These are phyloP conservation scores for Hymenochaete sp. DNA, from an alignment of 1,284 basidiomycete species.

Conservation along the genomic window DNA sequence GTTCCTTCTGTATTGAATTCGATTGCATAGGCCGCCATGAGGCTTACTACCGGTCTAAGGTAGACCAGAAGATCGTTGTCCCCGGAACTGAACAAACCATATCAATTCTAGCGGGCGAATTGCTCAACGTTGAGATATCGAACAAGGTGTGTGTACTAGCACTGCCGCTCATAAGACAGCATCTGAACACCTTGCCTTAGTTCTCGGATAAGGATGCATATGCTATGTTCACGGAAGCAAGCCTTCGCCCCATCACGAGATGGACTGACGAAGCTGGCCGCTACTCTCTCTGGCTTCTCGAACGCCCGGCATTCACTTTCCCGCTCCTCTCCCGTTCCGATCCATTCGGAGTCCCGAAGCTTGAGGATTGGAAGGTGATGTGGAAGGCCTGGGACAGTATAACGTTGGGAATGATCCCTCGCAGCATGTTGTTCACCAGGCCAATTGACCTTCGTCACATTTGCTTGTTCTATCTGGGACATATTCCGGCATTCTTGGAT, in stretches of 20 bases:
- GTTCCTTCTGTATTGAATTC: constrained; percentile 5
- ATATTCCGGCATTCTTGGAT: constrained; percentile 86
- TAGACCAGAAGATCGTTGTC: constrained; percentile 51
- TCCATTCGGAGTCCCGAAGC: constrained; percentile 63
- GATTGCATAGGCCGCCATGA: constrained; percentile 65
- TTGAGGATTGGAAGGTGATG: constrained; percentile 73
- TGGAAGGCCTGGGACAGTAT: constrained; percentile 92
- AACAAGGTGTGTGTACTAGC: constrained; percentile 55
- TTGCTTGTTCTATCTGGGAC: constrained; percentile 86
- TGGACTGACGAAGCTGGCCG: constrained; percentile 73
- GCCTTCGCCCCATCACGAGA: constrained; percentile 78
- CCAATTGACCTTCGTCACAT: constrained; percentile 91
- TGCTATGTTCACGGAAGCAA: constrained; percentile 65
- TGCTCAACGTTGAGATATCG: constrained; percentile 82
- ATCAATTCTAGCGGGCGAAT: constrained; percentile 60
- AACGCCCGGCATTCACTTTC: constrained; percentile 78
- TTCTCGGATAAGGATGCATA: constrained; percentile 75
- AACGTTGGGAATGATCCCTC: constrained; percentile 82
- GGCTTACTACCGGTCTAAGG: constrained; percentile 74
- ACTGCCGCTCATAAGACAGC: background rate
- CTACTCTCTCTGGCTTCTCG: constrained; percentile 88
- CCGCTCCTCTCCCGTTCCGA: constrained; percentile 36
- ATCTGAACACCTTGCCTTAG: constrained; percentile 32
- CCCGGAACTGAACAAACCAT: constrained; percentile 37
- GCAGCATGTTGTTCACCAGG: constrained; percentile 79